Evolutionary conservation across 1,284 basidiomycete genomes (phyloP).

Genomic region (Apiotrichum sp.): DNA sequence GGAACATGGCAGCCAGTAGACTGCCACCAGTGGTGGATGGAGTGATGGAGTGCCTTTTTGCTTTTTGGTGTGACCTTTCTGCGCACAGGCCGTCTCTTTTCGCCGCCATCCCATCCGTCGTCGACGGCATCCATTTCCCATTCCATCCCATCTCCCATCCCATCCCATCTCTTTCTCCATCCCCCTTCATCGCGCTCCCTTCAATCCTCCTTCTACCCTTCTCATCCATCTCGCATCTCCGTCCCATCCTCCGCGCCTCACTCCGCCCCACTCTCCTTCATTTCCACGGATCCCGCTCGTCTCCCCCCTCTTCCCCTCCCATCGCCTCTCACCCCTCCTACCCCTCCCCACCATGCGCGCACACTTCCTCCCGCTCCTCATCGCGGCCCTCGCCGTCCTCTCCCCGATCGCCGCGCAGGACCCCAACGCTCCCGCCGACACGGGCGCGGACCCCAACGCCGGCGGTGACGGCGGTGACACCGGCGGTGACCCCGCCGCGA

Average conservation of each 20-base stretch:
- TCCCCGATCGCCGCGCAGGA: constrained; percentile 8
- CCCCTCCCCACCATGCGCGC: neutral
- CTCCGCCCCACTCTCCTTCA: neutral
- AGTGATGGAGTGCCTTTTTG: neutral
- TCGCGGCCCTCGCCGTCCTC: constrained; percentile 4
- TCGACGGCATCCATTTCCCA: neutral
- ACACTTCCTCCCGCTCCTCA: constrained; percentile 2
- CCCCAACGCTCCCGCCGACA: neutral
- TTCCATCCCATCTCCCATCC: neutral
- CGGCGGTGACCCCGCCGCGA: neutral
- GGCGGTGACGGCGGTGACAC: neutral
- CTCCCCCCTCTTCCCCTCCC: neutral
- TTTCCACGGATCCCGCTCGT: neutral
- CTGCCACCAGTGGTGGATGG: no score
- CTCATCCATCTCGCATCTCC: neutral
- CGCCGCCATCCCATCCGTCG: neutral
- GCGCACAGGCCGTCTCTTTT: no score
- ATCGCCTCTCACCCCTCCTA: neutral
- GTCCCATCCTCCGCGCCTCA: neutral
- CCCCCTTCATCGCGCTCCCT: neutral
- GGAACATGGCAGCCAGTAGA: no score
- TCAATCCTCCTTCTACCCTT: neutral
- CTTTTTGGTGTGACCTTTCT: neutral
- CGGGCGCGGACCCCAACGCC: neutral
- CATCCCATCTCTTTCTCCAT: neutral